Conservation (phyloP, 2,329 filamentous ascomycete genomes). For the Cordyceps pruinosa region DNA sequence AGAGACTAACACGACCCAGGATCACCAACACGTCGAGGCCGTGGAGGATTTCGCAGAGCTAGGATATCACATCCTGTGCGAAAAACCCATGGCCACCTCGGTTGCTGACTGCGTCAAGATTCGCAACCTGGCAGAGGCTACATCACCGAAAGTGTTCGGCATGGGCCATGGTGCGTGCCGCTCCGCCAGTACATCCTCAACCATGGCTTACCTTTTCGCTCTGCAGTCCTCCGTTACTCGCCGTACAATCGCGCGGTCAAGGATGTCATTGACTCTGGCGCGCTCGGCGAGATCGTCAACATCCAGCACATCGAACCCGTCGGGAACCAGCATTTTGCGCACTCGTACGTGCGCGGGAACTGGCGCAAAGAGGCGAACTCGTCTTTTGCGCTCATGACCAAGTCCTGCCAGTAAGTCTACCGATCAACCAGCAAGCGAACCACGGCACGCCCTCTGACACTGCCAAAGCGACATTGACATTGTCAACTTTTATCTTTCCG, state of each 20-base stretch:
- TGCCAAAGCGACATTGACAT: constrained; percentile 14
- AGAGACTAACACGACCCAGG: constrained; percentile 6
- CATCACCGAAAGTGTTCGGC: constrained; percentile 12
- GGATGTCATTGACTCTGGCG: constrained; percentile 15
- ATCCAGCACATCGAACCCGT: constrained; percentile 17
- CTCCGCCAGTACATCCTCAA: not conserved
- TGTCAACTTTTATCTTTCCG: constrained; percentile 14
- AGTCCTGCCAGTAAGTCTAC: constrained; percentile 14
- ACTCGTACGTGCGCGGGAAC: constrained; percentile 17
- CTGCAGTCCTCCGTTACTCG: constrained; percentile 13
- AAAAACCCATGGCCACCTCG: constrained; percentile 16
- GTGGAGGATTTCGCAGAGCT: constrained; percentile 26
- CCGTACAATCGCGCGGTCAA: constrained; percentile 16
- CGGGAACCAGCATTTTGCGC: constrained; percentile 16
- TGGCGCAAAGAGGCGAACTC: constrained; percentile 14
- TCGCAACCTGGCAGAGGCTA: not conserved
- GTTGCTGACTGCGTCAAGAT: constrained; percentile 15
- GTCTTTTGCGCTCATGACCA: constrained; percentile 15
- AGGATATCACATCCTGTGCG: constrained; percentile 16
- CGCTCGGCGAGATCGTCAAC: constrained; percentile 16
- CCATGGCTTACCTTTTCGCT: not conserved
- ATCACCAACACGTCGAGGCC: constrained; percentile 22
- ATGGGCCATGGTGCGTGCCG: constrained; percentile 14
- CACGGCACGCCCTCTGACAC: not conserved
- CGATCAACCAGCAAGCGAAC: not conserved